These are phyloP conservation scores for Penicillium dipodomyicola DNA, from an alignment of 495 filamentous ascomycete species.

Conservation along the genomic window DNA sequence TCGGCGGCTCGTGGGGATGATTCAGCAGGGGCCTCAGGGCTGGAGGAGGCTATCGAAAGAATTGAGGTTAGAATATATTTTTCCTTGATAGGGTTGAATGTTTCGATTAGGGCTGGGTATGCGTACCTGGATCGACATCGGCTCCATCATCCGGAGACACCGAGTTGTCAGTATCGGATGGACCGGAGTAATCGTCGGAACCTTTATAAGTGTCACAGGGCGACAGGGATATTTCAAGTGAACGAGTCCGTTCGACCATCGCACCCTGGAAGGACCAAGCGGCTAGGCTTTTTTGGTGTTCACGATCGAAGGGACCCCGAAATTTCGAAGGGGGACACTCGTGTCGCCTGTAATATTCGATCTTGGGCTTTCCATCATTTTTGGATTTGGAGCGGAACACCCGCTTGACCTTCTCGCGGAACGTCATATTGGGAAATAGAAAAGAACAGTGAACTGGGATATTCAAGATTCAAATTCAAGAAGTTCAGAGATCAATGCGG, in stretches of 20 bases:
- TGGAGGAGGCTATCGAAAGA: slow-evolving; percentile 16
- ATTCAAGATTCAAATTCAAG: slow-evolving; percentile 7
- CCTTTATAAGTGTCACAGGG: slow-evolving; percentile 36
- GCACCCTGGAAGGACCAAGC: slow-evolving; percentile 50
- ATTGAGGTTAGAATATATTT: slow-evolving; percentile 1
- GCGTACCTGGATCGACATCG: slow-evolving; percentile 39
- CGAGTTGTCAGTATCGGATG: slow-evolving; percentile 13
- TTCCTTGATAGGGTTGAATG: not conserved
- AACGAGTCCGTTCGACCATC: slow-evolving; percentile 36
- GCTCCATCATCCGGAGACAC: slow-evolving; percentile 26
- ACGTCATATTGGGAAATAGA: slow-evolving; percentile 35
- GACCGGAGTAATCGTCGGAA: slow-evolving; percentile 13
- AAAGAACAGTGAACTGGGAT: not conserved
- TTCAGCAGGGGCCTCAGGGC: slow-evolving; percentile 24
- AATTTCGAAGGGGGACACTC: slow-evolving; percentile 55
- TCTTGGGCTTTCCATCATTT: slow-evolving; percentile 39
- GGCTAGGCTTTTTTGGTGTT: slow-evolving; percentile 49
- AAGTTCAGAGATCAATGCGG: slow-evolving; percentile 13
- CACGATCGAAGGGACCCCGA: slow-evolving; percentile 49
- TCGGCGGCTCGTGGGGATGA: slow-evolving; percentile 26
- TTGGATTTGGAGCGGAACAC: slow-evolving; percentile 38
- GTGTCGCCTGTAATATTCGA: slow-evolving; percentile 51
- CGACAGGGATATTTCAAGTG: slow-evolving; percentile 38
- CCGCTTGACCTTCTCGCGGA: slow-evolving; percentile 45
- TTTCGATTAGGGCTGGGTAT: slow-evolving; percentile 3